These are phyloP conservation scores for Pythium brachiatum DNA, from an alignment of 352 stramenopile genomes.

Conservation along the genomic window DNA sequence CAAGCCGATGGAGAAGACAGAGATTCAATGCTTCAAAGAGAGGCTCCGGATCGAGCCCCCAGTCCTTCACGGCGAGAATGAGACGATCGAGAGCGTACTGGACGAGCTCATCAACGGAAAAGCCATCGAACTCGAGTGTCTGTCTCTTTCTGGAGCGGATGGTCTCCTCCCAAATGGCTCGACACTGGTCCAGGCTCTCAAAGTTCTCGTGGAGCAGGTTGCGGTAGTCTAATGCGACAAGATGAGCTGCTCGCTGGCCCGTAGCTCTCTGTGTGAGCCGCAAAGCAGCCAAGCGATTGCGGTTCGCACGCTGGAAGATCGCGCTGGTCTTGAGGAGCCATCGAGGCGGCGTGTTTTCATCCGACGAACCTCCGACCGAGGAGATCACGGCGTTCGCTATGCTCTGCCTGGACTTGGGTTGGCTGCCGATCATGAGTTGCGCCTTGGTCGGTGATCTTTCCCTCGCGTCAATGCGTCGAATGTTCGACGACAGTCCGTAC, in stretches of 20 bases:
- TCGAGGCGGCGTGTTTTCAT: slow-evolving; percentile 37
- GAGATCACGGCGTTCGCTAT: neutral
- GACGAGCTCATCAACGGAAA: slow-evolving; percentile 40
- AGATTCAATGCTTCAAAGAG: slow-evolving; percentile 70
- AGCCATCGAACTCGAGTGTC: slow-evolving; percentile 25
- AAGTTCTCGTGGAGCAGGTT: slow-evolving; percentile 32
- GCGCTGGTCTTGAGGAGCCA: slow-evolving; percentile 62
- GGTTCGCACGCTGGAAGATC: slow-evolving; percentile 54
- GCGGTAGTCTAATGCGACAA: slow-evolving; percentile 51
- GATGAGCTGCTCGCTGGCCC: slow-evolving; percentile 40
- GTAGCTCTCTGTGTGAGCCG: slow-evolving; percentile 34
- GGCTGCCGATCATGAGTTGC: slow-evolving; percentile 2
- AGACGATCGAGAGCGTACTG: slow-evolving; percentile 55
- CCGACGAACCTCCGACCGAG: neutral
- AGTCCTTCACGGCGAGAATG: slow-evolving; percentile 65
- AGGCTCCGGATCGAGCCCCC: slow-evolving; percentile 58
- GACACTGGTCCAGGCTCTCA: slow-evolving; percentile 45
- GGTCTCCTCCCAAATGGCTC: slow-evolving; percentile 41
- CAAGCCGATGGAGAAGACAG: slow-evolving; percentile 48
- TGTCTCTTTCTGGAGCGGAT: slow-evolving; percentile 31
- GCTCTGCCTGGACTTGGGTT: neutral
- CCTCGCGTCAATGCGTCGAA: slow-evolving; percentile 24
- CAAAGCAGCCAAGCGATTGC: slow-evolving; percentile 39
- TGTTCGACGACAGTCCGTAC: slow-evolving; percentile 45
- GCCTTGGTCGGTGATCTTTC: slow-evolving; percentile 12